Evolutionary conservation across 1,284 basidiomycete genomes (phyloP).

Genomic region (Heterobasidion parviporum): DNA sequence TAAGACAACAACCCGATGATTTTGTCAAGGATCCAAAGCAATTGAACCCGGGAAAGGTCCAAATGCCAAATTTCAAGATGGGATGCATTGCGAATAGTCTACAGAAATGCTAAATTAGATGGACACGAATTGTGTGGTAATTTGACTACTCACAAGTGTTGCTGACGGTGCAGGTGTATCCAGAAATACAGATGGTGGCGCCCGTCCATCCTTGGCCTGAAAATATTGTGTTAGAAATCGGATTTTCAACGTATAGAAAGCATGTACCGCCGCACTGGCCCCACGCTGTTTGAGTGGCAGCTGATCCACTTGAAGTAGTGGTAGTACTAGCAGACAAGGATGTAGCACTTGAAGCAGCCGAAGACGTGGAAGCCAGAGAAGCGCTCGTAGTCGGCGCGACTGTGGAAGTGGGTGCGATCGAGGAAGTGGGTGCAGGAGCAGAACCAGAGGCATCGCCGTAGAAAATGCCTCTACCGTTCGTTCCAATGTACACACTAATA

Average conservation of each 20-base stretch:
- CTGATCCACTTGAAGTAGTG: conserved; percentile 10
- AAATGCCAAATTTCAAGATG: conserved; percentile 7
- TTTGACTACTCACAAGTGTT: conserved; percentile 31
- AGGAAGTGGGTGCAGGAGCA: conserved; percentile 28
- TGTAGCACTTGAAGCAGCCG: conserved; percentile 8
- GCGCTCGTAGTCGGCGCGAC: background rate
- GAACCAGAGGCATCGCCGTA: conserved; percentile 41
- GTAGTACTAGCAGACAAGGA: background rate
- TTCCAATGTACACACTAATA: conserved; percentile 52
- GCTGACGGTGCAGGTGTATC: conserved; percentile 28
- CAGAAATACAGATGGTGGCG: conserved; percentile 34
- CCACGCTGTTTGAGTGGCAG: conserved; percentile 24
- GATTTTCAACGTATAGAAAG: background rate
- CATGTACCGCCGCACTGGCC: conserved; percentile 38
- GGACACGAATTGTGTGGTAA: too few species aligned
- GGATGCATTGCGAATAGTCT: conserved; percentile 42
- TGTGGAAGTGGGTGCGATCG: conserved; percentile 3
- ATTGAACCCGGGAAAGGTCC: background rate
- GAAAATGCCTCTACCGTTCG: conserved; percentile 59
- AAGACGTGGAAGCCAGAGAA: background rate
- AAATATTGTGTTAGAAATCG: background rate
- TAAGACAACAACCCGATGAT: too few species aligned
- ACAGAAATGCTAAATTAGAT: background rate
- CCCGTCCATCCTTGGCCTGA: conserved; percentile 30
- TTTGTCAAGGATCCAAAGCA: too few species aligned